Percentiles rank a stretch among this genome's conserved stretches.
These are phyloP conservation scores for Tetrahymena elliotti DNA, from an alignment of 73 alveolate species.

Conservation along the genomic window DNA sequence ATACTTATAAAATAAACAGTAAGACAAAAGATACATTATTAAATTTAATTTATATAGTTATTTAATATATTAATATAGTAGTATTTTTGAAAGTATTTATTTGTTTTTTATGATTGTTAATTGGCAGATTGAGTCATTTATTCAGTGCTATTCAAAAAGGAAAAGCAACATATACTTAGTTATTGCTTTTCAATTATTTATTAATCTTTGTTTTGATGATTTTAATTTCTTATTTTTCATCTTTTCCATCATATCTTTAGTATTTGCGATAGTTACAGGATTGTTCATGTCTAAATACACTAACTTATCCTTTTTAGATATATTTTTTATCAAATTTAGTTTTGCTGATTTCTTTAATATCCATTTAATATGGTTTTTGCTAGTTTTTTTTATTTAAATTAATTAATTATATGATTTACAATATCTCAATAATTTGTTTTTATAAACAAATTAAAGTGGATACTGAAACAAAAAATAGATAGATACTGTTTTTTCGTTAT, in stretches of 20 bases:
- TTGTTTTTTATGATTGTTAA: too few species aligned
- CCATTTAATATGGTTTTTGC: neutral
- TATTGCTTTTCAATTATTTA: neutral
- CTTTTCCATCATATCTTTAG: neutral
- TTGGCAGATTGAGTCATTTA: too few species aligned
- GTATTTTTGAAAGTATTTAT: too few species aligned
- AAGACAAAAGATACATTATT: too few species aligned
- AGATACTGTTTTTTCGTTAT: neutral
- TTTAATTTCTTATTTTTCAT: neutral
- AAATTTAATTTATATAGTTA: too few species aligned
- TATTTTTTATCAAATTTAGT: neutral
- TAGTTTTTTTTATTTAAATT: neutral
- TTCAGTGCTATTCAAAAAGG: neutral
- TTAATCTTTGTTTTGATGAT: neutral
- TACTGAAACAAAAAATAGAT: too few species aligned
- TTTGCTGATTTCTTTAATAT: neutral
- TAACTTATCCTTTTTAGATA: neutral
- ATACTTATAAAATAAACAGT: too few species aligned
- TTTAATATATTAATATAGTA: too few species aligned
- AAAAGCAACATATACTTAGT: neutral
- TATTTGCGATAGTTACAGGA: neutral
- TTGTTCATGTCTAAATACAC: neutral
- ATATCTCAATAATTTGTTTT: neutral
- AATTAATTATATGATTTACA: too few species aligned
- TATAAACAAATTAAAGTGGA: neutral